Conservation (phyloP, 78 protist genomes). For the Dictyostelium brefeldianum region DNA sequence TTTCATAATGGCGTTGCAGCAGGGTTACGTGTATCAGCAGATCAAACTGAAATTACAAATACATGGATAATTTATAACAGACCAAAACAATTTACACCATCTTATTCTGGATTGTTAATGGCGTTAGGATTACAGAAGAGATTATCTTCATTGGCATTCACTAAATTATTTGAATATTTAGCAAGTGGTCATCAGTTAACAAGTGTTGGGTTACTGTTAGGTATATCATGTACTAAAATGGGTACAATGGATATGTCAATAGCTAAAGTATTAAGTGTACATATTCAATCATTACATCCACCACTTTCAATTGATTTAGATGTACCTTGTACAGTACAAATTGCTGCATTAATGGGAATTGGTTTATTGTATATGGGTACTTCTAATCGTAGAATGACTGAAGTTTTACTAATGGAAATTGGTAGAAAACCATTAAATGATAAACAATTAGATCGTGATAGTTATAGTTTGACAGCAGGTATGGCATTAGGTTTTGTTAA, state of each 20-base stretch:
- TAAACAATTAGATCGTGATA: conserved; percentile 77
- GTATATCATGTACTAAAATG: conserved; percentile 87
- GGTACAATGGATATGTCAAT: conserved; percentile 88
- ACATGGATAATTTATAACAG: conserved; percentile 87
- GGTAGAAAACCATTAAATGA: conserved; percentile 82
- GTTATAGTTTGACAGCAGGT: conserved; percentile 93
- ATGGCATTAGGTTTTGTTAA: conserved; percentile 91
- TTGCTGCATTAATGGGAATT: conserved; percentile 92
- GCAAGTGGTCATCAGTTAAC: conserved; percentile 85
- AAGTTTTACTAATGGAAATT: conserved; percentile 89
- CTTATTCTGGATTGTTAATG: conserved; percentile 88
- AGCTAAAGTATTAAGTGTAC: conserved; percentile 89
- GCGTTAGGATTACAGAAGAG: conserved; percentile 93
- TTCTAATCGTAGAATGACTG: conserved; percentile 87
- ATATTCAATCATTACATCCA: conserved; percentile 94
- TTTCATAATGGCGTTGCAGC: conserved; percentile 95
- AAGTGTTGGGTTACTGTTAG: conserved; percentile 91
- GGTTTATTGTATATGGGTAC: conserved; percentile 93
- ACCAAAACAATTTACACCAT: conserved; percentile 52
- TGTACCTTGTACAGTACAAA: conserved; percentile 88
- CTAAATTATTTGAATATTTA: conserved; percentile 84
- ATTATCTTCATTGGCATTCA: conserved; percentile 75
- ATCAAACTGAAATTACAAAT: conserved; percentile 29
- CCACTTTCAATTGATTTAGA: conserved; percentile 88
- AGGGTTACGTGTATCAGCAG: conserved; percentile 83